Base-by-base conservation (phyloP, 306 rosid species). In the Vicia villosa region DNA sequence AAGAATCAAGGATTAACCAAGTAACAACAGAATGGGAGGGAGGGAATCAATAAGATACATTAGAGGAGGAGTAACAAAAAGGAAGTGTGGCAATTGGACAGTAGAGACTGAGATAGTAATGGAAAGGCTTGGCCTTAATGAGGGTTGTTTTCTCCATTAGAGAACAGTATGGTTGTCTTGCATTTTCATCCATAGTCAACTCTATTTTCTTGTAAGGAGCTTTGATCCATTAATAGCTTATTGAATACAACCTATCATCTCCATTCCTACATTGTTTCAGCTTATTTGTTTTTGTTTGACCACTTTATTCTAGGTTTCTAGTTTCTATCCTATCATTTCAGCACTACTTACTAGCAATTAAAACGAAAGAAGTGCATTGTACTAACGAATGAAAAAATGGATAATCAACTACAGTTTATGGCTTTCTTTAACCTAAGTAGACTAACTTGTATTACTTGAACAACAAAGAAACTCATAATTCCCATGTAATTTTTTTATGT, bases 401-500 rank as follows among this genome's bases (percentile, higher is more conserved):
- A 37, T 38, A 54, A 77, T 42, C 71, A 66, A 38, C 64, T 13
- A 21, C 3, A 13, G 16, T 8, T 22, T 12, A 34, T 61, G 54
- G 73, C 66, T 26, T 52, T 12, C 24, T 41, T 45, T 74, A 22
- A 26, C 71, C 61, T 72, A n/a, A 45, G 17, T 66, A 51, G 47
- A 41, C 49, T 4, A 47, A 28, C 26, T 43, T 20, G 70, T 21
- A 41, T 41, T 74, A 43, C 15, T 26, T 63, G 49, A 55, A 68
- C 66, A 36, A 28, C 34, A 66, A 69, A 49, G 75, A 75, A 43
- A 73, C 59, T 54, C 12, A 37, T 21, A 77, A 69, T 57, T 54
- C 47, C 26, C 40, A 6, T 1, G 34, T 58, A 69, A 22, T 24
- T 14, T 73, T 15, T 46, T 46, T 15, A 46, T 6, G 70, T 43